Percentiles rank a stretch among this genome's conserved stretches.
Conservation (phyloP, 257 asterid species). For the Solanum clarkiae region DNA sequence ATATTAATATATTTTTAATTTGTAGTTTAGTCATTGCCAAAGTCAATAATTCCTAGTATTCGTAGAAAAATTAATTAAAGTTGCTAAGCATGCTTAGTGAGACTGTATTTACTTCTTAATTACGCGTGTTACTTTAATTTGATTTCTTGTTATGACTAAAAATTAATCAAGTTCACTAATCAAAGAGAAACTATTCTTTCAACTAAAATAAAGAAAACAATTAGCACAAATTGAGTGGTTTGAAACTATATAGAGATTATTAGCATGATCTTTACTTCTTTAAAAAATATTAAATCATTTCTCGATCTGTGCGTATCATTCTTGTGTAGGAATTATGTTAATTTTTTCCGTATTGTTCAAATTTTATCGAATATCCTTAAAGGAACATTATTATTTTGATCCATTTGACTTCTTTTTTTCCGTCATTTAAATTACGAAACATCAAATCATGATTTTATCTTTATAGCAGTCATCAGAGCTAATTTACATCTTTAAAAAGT, state of each 20-base stretch:
- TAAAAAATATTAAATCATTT: too few relatives aligned
- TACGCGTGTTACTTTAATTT: not conserved
- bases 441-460: not conserved
- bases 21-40: not conserved
- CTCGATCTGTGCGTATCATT: too few relatives aligned
- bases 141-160: not conserved
- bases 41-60: not conserved
- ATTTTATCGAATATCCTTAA: too few relatives aligned
- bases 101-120: not conserved
- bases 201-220: not conserved
- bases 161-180: not conserved
- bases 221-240: too few relatives aligned
- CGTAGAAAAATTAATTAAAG: not conserved
- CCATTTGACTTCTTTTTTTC: not conserved
- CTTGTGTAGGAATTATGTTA: too few relatives aligned
- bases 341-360: too few relatives aligned
- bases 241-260: too few relatives aligned
- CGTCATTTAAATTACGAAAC: not conserved
- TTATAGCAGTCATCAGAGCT: accelerated
- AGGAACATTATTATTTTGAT: not conserved
- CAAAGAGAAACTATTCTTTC: not conserved
- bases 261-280: too few relatives aligned
- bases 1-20: not conserved
- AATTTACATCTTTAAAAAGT: not conserved
- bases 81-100: not conserved